These are phyloP conservation scores for Durusdinium trenchii DNA, from an alignment of 73 alveolate species.

Conservation along the genomic window DNA sequence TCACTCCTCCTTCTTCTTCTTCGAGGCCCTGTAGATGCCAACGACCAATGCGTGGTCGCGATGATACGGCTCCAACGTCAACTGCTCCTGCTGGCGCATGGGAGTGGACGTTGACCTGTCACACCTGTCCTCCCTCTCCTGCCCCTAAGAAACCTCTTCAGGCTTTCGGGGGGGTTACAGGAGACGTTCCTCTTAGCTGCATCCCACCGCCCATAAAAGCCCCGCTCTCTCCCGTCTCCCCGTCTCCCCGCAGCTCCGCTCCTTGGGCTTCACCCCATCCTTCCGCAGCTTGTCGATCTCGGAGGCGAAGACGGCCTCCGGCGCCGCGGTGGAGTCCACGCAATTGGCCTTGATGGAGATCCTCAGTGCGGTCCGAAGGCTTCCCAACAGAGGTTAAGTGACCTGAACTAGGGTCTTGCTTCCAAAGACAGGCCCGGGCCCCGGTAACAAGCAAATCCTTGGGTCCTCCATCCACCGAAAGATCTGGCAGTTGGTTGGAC, in stretches of 20 bases:
- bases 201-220: too few species aligned
- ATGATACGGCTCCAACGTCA: slow-evolving; percentile 99
- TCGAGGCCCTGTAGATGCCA: slow-evolving; percentile 98
- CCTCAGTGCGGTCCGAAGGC: slow-evolving; percentile 3
- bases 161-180: too few species aligned
- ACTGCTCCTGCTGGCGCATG: slow-evolving; percentile 53
- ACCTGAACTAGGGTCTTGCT: too few species aligned
- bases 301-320: slow-evolving; percentile 99
- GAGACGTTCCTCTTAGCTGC: too few species aligned
- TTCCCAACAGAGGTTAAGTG: neutral
- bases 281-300: slow-evolving; percentile 95
- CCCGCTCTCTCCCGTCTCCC: slow-evolving; percentile 96
- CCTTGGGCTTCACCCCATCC: slow-evolving; percentile 94
- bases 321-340: slow-evolving; percentile 99
- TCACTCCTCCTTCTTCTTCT: slow-evolving; percentile 85
- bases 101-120: neutral
- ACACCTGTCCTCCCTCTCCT: neutral
- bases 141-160: neutral
- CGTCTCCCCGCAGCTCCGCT: neutral
- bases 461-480: too few species aligned
- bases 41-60: slow-evolving; percentile 99
- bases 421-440: too few species aligned
- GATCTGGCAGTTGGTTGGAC: too few species aligned
- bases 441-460: too few species aligned
- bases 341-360: slow-evolving; percentile 98